phyloP scores from a whole-genome alignment of 2,329 filamentous ascomycete species.

The Emmonsiellopsis sp. region DNA sequence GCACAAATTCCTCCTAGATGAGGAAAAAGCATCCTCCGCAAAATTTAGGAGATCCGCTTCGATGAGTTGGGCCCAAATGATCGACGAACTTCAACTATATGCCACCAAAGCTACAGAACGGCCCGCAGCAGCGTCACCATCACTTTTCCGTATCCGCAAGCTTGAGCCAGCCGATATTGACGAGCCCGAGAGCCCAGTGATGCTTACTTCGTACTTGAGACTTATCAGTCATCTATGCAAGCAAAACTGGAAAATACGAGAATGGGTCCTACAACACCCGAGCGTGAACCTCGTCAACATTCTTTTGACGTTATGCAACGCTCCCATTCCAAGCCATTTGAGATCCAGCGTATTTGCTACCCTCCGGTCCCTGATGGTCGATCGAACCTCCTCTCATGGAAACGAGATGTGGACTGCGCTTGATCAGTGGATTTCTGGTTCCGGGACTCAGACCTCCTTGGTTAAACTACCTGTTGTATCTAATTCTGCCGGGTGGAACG shows the following conservation, averaged over 20 bases:
- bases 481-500: conserved; percentile 33
- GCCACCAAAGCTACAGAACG: conserved; percentile 69
- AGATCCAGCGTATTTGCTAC: conserved; percentile 77
- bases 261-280: conserved; percentile 62
- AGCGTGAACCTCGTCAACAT: conserved; percentile 62
- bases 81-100: conserved; percentile 81
- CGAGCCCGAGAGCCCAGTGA: conserved; percentile 89
- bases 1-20: conserved; percentile 83
- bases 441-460: conserved; percentile 33
- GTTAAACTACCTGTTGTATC: conserved; percentile 34
- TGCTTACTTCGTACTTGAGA: conserved; percentile 89
- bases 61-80: conserved; percentile 87
- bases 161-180: conserved; percentile 61
- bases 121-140: conserved; percentile 47
- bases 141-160: conserved; percentile 52
- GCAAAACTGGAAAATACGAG: conserved; percentile 62
- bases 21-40: conserved; percentile 62
- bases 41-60: conserved; percentile 77
- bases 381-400: conserved; percentile 60
- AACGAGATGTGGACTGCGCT: conserved; percentile 70
- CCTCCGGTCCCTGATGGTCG: conserved; percentile 63
- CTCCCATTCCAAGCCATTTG: conserved; percentile 65
- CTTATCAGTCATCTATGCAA: conserved; percentile 73
- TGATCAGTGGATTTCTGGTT: conserved; percentile 68
- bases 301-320: conserved; percentile 70